Conservation (phyloP, 441 rosid species). For the Rhodomyrtus psidioides region DNA sequence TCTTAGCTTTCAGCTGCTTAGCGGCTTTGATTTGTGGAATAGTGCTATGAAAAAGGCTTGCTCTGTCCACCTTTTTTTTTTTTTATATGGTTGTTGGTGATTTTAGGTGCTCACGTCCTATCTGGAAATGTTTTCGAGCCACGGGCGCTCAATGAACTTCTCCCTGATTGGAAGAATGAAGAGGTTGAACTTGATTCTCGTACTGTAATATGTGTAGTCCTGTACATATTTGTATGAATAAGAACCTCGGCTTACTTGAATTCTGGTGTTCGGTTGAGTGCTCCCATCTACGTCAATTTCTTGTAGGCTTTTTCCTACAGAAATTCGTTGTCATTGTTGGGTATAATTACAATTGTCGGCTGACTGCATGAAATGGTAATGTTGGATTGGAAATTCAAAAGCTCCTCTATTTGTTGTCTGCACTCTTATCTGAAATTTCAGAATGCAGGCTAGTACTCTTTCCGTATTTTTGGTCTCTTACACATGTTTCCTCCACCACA, state of each 20-base stretch:
- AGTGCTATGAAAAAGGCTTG: background rate
- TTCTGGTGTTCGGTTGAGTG: background rate
- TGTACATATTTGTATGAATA: background rate
- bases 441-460: background rate
- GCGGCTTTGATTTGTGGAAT: background rate
- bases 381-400: background rate
- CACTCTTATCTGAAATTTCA: background rate
- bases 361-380: background rate
- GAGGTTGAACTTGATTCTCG: slow-evolving; percentile 28
- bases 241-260: background rate
- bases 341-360: background rate
- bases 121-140: slow-evolving; percentile 97
- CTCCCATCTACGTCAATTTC: background rate
- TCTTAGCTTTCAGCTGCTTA: background rate
- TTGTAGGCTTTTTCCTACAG: background rate
- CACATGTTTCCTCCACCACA: background rate
- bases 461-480: background rate
- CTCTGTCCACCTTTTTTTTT: background rate
- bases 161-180: slow-evolving; percentile 89
- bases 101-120: slow-evolving; percentile 75
- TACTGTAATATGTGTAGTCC: background rate
- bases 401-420: background rate
- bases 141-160: slow-evolving; percentile 77
- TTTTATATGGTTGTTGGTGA: background rate
- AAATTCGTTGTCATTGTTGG: background rate